A percentile compares a stretch with the other conserved stretches of the same genome.
Evolutionary conservation across 148 eudicot genomes (phyloP).

Genomic region (Rhododendron vialii): DNA sequence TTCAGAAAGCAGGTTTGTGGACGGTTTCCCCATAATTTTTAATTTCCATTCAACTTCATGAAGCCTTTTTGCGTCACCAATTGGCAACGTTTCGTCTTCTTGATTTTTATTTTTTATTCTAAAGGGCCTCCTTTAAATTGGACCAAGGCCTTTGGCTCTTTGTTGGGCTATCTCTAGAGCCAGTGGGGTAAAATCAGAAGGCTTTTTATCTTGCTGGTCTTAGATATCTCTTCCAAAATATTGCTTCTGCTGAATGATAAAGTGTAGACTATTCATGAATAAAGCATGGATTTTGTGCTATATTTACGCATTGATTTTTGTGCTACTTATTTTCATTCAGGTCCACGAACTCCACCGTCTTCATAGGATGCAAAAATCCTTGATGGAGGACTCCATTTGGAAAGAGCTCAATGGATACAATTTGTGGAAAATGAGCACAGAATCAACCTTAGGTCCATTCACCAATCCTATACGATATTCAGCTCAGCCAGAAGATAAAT

Average conservation of each 20-base stretch:
- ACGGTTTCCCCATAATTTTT: neutral
- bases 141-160: neutral
- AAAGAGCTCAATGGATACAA: conserved; percentile 20
- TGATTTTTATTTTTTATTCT: conserved; percentile 2
- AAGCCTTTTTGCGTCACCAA: neutral
- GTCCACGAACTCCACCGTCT: conserved; percentile 56
- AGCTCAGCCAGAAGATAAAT: conserved; percentile 10
- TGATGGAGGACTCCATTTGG: conserved; percentile 31
- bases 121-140: neutral
- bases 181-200: neutral
- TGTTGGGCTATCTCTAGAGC: neutral
- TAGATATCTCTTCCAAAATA: neutral
- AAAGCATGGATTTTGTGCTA: neutral
- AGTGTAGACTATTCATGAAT: neutral
- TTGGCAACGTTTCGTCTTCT: neutral
- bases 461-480: conserved; percentile 8
- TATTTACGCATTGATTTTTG: neutral
- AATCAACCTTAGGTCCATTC: conserved; percentile 11
- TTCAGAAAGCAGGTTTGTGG: conserved; percentile 53
- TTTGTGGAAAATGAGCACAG: conserved; percentile 11
- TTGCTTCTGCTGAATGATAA: neutral
- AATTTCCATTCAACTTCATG: neutral
- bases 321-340: conserved; percentile 26
- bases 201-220: neutral
- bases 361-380: conserved; percentile 33